A percentile compares a stretch with the other conserved stretches of the same genome.
Conservation (phyloP, 2,329 filamentous ascomycete species). For the Fusarium veterinarium region DNA sequence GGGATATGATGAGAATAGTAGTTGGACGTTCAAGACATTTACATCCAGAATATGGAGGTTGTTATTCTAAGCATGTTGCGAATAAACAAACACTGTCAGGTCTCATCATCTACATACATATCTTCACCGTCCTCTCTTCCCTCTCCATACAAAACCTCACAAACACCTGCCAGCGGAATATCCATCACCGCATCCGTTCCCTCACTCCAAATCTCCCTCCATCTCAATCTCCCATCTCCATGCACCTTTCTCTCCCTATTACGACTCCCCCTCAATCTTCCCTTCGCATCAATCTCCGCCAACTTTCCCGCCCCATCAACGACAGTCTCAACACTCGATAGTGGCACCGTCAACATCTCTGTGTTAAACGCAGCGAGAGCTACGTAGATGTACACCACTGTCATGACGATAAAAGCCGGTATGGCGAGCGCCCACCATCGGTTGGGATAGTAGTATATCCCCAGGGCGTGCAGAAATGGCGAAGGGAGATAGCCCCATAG, state of each 20-base stretch:
- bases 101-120: constrained; percentile 20
- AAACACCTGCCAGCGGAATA: constrained; percentile 92
- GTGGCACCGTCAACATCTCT: constrained; percentile 83
- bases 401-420: constrained; percentile 89
- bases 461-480: constrained; percentile 90
- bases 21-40: background rate
- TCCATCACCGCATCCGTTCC: constrained; percentile 98
- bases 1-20: constrained; percentile 11
- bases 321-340: constrained; percentile 86
- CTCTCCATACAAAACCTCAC: constrained; percentile 89
- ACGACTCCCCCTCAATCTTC: constrained; percentile 57
- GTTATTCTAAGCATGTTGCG: background rate
- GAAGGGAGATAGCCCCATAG: constrained; percentile 92
- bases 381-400: constrained; percentile 91
- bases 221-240: constrained; percentile 65
- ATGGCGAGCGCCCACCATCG: constrained; percentile 97
- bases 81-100: background rate
- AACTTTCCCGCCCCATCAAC: constrained; percentile 91
- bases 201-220: constrained; percentile 87
- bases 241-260: constrained; percentile 53
- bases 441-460: constrained; percentile 96
- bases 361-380: constrained; percentile 92
- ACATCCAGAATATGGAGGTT: background rate
- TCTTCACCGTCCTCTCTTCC: constrained; percentile 49
- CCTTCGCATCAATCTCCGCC: constrained; percentile 81